Conservation (phyloP, 2,329 filamentous ascomycete genomes). For the Pseudogymnoascus sp. region DNA sequence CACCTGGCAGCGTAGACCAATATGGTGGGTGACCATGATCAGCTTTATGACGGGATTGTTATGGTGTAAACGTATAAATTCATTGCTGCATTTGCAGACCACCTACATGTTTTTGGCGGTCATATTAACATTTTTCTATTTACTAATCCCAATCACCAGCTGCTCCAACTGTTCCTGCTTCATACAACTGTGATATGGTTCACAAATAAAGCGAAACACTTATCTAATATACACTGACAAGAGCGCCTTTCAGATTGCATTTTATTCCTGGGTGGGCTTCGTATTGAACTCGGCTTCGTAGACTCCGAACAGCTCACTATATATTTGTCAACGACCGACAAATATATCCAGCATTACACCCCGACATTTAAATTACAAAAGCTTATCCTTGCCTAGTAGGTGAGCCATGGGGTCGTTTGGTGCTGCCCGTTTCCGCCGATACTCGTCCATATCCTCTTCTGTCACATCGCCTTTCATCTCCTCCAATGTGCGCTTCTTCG, state of each 20-base stretch:
- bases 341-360: slow-evolving; percentile 8
- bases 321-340: not conserved
- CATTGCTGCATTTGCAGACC: not conserved
- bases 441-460: slow-evolving; percentile 81
- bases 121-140: not conserved
- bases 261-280: not conserved
- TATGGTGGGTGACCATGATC: not conserved
- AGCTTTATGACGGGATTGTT: not conserved
- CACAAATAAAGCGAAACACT: not conserved
- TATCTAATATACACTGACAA: not conserved
- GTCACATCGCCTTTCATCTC: slow-evolving; percentile 74
- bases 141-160: not conserved
- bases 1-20: not conserved
- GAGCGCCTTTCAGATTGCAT: not conserved
- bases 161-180: not conserved
- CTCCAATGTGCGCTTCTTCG: slow-evolving; percentile 68
- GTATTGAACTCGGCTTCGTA: not conserved
- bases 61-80: not conserved
- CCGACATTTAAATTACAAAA: slow-evolving; percentile 39
- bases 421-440: slow-evolving; percentile 66
- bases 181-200: not conserved
- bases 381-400: slow-evolving; percentile 66
- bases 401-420: slow-evolving; percentile 84
- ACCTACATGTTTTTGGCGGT: not conserved
- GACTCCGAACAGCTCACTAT: not conserved